Conservation (phyloP, 352 stramenopile species). For the Pythium oligandrum region DNA sequence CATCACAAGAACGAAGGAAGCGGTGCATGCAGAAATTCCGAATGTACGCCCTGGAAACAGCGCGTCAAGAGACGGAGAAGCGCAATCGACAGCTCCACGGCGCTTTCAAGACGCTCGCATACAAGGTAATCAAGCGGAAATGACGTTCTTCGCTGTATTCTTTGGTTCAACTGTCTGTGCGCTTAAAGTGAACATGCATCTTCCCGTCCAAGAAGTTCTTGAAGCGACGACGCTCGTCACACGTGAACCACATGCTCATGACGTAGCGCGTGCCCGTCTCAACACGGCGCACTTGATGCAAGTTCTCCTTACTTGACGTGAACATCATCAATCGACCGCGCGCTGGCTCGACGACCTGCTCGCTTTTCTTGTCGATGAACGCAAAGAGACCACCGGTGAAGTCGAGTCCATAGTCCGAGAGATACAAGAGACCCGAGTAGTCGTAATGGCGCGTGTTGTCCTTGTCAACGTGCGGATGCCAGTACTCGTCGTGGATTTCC, state of each 20-base stretch:
- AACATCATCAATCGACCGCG: conserved; percentile 87
- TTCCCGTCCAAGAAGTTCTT: conserved; percentile 89
- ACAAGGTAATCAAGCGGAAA: conserved; percentile 27
- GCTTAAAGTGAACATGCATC: conserved; percentile 74
- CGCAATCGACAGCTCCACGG: conserved; percentile 42
- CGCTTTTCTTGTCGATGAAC: conserved; percentile 77
- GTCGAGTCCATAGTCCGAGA: conserved; percentile 74
- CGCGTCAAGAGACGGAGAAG: conserved; percentile 29
- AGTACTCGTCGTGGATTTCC: conserved; percentile 92
- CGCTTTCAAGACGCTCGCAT: conserved; percentile 40
- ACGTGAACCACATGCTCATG: conserved; percentile 94
- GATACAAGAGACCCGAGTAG: conserved; percentile 89
- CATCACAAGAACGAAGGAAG: conserved; percentile 35
- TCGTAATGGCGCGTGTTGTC: conserved; percentile 93
- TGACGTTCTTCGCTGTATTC: conserved; percentile 2
- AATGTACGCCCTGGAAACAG: conserved; percentile 36
- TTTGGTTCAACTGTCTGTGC: conserved; percentile 23
- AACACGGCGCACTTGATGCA: conserved; percentile 76
- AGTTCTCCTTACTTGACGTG: conserved; percentile 85
- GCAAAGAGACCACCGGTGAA: conserved; percentile 89
- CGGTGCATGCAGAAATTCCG: conserved; percentile 57
- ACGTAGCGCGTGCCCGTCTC: conserved; percentile 80
- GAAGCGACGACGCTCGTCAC: conserved; percentile 77
- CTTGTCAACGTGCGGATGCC: conserved; percentile 90
- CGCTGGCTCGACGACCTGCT: conserved; percentile 70